Evolutionary conservation across 768 basidiomycete genomes (phyloP), one percentile per base, ranked within the genome.

Genomic region (Hygrophorus pudorinus): DNA sequence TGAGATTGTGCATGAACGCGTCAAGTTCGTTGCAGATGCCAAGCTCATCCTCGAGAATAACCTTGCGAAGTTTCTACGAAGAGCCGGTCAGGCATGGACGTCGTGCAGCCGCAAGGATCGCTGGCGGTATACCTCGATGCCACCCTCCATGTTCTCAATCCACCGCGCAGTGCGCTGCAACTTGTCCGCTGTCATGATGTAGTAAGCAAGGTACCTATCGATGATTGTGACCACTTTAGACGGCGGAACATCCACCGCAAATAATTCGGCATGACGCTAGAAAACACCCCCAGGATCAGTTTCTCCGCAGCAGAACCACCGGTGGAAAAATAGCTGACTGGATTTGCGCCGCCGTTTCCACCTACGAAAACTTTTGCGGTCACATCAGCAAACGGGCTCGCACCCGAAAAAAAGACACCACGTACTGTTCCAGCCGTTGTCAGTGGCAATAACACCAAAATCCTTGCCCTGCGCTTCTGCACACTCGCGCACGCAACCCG

Each of bases 401-500:
- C n/a, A n/a, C n/a, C n/a, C n/a, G n/a, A n/a, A n/a, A n/a, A 28
- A 33, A 42, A 27, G 2, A 38, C 7, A 31, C 20, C 10, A 17
- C 35, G 48, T 49, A 76, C 71, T 57, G 52, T 85, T 84, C 81
- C 82, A 85, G n/a, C 83, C 83, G 59, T 85, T 84, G 59, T 77
- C 78, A 0, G 81, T 83, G 1, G 82, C 83, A 45, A 85, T 85
- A 31, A 85, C 60, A 10, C 83, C 83, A 51, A 85, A 87, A 57
- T 85, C 82, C 55, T 76, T 82, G 10, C 65, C 65, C 52, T 87
- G 84, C 2, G 84, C 83, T 58, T 85, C 84, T 0, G 83, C 84
- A 48, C 84, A 87, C 55, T 85, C 84, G 13, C 83, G 71, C 0
- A 81, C 70, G 53, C 83, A 85, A 14, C 83, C 83, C 16, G 75